Conservation (phyloP, 331 rosid genomes). For the Malus hybrid region DNA sequence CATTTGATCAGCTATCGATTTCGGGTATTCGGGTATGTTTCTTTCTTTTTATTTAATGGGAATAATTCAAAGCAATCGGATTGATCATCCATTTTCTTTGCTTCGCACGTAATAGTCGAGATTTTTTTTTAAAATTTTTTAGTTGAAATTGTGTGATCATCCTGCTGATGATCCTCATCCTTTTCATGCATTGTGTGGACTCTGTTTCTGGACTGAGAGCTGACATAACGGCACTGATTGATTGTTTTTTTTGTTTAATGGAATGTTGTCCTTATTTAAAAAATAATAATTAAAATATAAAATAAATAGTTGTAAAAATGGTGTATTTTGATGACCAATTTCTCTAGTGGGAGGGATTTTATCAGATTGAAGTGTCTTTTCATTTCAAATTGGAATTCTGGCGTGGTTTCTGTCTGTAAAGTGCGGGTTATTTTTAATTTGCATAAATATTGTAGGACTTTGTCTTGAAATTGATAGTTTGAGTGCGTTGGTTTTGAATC, state of each 20-base stretch:
- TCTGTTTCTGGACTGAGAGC: slow-evolving; percentile 1
- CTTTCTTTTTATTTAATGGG: background rate
- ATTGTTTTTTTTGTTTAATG: background rate
- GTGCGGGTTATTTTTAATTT: background rate
- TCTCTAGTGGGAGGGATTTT: background rate
- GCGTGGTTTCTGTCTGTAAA: background rate
- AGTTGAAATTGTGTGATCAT: background rate
- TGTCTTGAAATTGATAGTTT: background rate
- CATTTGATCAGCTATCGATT: slow-evolving; percentile 1
- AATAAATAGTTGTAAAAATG: background rate
- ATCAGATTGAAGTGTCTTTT: background rate
- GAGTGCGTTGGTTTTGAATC: background rate
- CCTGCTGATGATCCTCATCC: background rate
- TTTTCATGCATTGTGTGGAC: background rate
- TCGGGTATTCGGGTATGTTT: slow-evolving; percentile 3
- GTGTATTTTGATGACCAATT: background rate
- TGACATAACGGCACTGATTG: slow-evolving; percentile 2
- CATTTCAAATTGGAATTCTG: background rate
- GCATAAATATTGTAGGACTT: background rate
- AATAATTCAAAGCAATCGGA: background rate
- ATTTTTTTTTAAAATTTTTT: background rate
- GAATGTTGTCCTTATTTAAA: background rate
- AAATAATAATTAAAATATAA: background rate
- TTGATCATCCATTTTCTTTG: background rate
- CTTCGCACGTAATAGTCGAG: background rate